Conservation (phyloP, 257 asterid species). For the Cynanchum wilfordii region DNA sequence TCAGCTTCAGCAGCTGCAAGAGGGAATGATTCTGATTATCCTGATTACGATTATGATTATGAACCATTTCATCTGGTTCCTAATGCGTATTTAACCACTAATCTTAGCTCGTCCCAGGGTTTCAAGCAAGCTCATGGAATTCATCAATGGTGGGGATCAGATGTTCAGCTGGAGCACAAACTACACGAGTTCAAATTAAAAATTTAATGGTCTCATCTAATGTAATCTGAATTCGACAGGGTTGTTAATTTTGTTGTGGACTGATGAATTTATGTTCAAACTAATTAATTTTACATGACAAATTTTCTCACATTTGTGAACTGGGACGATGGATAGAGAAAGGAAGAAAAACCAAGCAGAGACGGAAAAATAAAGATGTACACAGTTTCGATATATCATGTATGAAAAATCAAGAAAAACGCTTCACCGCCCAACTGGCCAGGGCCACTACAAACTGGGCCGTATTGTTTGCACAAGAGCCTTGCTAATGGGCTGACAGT, state of each 20-base stretch:
- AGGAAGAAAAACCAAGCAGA: no score
- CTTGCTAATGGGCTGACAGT: background rate
- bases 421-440: no score
- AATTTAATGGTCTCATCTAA: background rate
- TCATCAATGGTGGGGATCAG: conserved; percentile 64
- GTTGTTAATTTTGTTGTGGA: no score
- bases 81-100: conserved; percentile 47
- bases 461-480: background rate
- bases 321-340: no score
- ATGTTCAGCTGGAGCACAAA: conserved; percentile 10
- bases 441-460: background rate
- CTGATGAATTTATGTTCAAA: no score
- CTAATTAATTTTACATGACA: no score
- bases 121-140: conserved; percentile 58
- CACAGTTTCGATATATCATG: no score
- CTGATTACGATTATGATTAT: conserved; percentile 19
- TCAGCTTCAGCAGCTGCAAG: conserved; percentile 28
- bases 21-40: conserved; percentile 33
- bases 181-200: conserved; percentile 9
- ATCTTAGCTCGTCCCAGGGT: conserved; percentile 22
- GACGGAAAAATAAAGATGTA: no score
- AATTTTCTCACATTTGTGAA: no score
- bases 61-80: conserved; percentile 72
- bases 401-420: no score
- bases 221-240: no score